Evolutionary conservation across 495 filamentous ascomycete species (phyloP).

Genomic region (Glarea lozoyensis): DNA sequence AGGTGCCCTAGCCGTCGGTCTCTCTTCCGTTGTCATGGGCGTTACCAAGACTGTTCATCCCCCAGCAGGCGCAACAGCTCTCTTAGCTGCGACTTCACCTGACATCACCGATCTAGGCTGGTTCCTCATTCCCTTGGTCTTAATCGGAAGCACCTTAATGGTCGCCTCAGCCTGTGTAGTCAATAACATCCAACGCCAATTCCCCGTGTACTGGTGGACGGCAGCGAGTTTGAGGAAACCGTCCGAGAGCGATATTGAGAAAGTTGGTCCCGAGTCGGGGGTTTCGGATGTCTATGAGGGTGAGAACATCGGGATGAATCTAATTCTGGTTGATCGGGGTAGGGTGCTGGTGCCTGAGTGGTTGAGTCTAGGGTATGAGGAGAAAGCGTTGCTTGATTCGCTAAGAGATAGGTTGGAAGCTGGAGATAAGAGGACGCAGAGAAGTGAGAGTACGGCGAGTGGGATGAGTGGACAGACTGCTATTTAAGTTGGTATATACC

Average conservation of each 20-base stretch:
- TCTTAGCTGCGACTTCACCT: constrained; percentile 61
- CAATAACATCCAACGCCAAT: constrained; percentile 71
- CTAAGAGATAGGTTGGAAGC: constrained; percentile 27
- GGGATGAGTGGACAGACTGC: no score
- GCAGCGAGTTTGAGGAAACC: neutral
- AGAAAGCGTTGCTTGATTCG: constrained; percentile 30
- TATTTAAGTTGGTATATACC: no score
- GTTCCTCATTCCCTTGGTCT: constrained; percentile 59
- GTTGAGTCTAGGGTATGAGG: constrained; percentile 30
- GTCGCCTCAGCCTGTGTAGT: constrained; percentile 54
- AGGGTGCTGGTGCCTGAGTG: constrained; percentile 26
- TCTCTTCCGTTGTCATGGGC: constrained; percentile 63
- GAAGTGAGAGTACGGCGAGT: no score
- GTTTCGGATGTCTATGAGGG: neutral
- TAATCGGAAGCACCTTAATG: constrained; percentile 60
- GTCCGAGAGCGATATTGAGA: constrained; percentile 3
- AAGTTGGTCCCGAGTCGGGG: no score
- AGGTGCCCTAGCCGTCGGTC: constrained; percentile 59
- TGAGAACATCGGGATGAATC: neutral
- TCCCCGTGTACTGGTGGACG: constrained; percentile 75
- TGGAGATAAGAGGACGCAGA: no score
- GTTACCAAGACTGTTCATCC: constrained; percentile 76
- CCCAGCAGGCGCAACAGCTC: constrained; percentile 78
- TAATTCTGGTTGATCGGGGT: constrained; percentile 24
- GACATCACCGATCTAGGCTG: constrained; percentile 55